These are phyloP conservation scores for Groenewaldozyma tartarivorans DNA, from an alignment of 805 yeast species.

Conservation along the genomic window DNA sequence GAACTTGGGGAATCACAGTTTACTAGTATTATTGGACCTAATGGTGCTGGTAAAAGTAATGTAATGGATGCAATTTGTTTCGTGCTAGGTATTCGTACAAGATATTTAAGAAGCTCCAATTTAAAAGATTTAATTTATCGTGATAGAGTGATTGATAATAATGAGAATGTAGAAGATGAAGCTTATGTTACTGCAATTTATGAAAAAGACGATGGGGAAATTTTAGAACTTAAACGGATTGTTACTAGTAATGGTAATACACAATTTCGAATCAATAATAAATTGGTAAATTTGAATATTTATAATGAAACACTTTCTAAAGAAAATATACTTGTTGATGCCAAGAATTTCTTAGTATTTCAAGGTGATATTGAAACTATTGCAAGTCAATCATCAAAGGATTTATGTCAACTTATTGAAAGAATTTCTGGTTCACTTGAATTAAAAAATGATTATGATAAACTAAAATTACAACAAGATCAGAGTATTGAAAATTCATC, in stretches of 20 bases:
- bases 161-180: conserved; percentile 33
- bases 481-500: conserved; percentile 40
- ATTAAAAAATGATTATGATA: conserved; percentile 55
- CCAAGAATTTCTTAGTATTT: conserved; percentile 84
- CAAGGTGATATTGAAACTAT: conserved; percentile 96
- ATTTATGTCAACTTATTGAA: conserved; percentile 67
- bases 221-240: conserved; percentile 52
- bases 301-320: conserved; percentile 58
- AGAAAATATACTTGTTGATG: conserved; percentile 79
- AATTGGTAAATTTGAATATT: conserved; percentile 49
- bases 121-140: conserved; percentile 74
- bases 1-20: conserved; percentile 75
- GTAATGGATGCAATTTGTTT: conserved; percentile 97
- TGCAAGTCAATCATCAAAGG: conserved; percentile 76
- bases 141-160: conserved; percentile 38
- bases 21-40: conserved; percentile 94
- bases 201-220: conserved; percentile 48
- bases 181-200: conserved; percentile 79
- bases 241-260: conserved; percentile 42
- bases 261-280: conserved; percentile 57
- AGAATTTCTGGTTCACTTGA: conserved; percentile 76
- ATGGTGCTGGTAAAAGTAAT: conserved; percentile 95
- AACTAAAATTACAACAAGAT: conserved; percentile 37
- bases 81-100: conserved; percentile 75
- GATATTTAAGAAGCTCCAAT: conserved; percentile 64